Conservation (phyloP, 148 eudicot species). For the Pharnaceum exiguum region DNA sequence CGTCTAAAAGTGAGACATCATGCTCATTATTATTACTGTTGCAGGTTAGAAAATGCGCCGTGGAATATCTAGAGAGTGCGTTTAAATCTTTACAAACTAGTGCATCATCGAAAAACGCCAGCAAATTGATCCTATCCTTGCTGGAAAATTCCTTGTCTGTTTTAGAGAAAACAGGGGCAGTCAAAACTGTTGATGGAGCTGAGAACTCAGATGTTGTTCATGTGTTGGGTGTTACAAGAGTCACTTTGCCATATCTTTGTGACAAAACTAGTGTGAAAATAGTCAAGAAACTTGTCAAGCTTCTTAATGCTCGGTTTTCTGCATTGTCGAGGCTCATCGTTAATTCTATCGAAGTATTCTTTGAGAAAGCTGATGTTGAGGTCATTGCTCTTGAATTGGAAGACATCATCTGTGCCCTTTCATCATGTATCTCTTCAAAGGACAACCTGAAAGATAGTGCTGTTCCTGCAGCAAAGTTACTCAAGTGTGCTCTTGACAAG, state of each 20-base stretch:
- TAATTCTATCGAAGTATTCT: slow-evolving; percentile 46
- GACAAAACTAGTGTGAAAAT: slow-evolving; percentile 29
- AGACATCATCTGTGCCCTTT: slow-evolving; percentile 34
- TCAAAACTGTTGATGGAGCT: slow-evolving; percentile 23
- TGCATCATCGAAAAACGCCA: slow-evolving; percentile 43
- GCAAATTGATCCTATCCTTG: slow-evolving; percentile 45
- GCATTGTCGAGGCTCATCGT: slow-evolving; percentile 52
- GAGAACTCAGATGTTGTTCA: slow-evolving; percentile 63
- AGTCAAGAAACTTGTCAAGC: slow-evolving; percentile 42
- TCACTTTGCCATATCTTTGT: slow-evolving; percentile 54
- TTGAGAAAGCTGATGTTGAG: slow-evolving; percentile 38
- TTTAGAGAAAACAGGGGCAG: slow-evolving; percentile 32
- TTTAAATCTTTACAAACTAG: slow-evolving; percentile 45
- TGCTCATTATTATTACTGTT: slow-evolving; percentile 5
- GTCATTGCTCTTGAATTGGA: slow-evolving; percentile 31
- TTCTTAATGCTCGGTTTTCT: slow-evolving; percentile 39
- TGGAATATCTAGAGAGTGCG: slow-evolving; percentile 50
- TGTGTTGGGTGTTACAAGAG: slow-evolving; percentile 51
- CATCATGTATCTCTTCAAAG: slow-evolving; percentile 38
- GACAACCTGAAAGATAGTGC: slow-evolving; percentile 45
- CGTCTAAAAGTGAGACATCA: neutral
- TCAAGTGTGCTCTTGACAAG: slow-evolving; percentile 43
- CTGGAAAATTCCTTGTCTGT: slow-evolving; percentile 45
- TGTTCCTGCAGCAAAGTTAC: slow-evolving; percentile 55
- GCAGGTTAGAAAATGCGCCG: slow-evolving; percentile 88